Evolutionary conservation across 2,329 filamentous ascomycete species (phyloP).

Genomic region (Sporothrix mexicana): DNA sequence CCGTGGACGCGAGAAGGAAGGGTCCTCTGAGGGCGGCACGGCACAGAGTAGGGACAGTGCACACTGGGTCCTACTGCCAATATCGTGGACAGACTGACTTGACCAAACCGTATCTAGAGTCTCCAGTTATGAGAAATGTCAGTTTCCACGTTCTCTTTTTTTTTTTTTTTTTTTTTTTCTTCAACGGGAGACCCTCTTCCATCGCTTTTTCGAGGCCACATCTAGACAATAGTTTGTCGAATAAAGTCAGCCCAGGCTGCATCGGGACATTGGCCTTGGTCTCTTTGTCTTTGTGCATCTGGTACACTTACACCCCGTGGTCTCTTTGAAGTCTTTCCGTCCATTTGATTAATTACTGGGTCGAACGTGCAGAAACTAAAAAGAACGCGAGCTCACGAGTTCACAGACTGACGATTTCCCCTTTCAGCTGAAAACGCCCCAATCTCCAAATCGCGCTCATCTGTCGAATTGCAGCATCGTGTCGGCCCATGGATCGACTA

Average conservation of each 20-base stretch:
- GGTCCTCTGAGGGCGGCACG: not conserved
- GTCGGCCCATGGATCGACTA: conserved; percentile 24
- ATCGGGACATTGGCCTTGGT: not conserved
- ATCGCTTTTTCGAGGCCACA: not conserved
- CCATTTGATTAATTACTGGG: not conserved
- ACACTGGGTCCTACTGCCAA: not conserved
- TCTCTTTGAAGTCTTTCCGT: too few relatives aligned
- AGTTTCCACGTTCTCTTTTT: conserved; percentile 1
- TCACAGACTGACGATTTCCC: not conserved
- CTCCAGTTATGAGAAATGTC: not conserved
- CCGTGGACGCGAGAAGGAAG: not conserved
- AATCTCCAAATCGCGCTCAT: not conserved
- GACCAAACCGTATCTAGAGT: not conserved
- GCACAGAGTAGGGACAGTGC: conserved; percentile 5
- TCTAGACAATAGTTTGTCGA: not conserved
- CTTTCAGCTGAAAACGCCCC: conserved; percentile 15
- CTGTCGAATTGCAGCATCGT: conserved; percentile 29
- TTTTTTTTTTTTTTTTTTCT: not conserved
- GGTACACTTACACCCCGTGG: not conserved
- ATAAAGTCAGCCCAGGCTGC: not conserved
- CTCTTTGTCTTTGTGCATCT: conserved; percentile 4
- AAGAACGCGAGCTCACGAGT: not conserved
- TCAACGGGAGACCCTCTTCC: not conserved
- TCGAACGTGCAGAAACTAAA: not conserved
- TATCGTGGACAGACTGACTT: not conserved